phyloP scores from a whole-genome alignment of 2,329 filamentous ascomycete species.

The Curvularia sp. region DNA sequence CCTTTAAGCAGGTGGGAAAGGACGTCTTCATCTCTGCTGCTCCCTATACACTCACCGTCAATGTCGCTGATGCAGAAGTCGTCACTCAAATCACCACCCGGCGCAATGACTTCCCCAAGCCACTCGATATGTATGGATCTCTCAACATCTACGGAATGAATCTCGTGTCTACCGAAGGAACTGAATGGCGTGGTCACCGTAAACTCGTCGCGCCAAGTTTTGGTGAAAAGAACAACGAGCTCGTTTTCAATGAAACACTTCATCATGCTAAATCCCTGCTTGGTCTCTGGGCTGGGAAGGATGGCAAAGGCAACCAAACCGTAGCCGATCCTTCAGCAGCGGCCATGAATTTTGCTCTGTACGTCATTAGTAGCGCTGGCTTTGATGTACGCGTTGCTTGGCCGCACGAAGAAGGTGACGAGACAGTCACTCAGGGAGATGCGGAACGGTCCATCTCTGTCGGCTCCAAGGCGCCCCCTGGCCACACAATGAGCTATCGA shows the following conservation, averaged over 20 bases:
- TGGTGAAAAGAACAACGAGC: constrained; percentile 75
- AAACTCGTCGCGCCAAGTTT: constrained; percentile 75
- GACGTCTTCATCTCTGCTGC: constrained; percentile 72
- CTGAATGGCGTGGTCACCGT: constrained; percentile 73
- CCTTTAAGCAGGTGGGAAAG: constrained; percentile 64
- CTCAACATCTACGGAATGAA: constrained; percentile 74
- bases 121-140: constrained; percentile 64
- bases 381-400: constrained; percentile 67
- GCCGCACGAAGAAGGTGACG: constrained; percentile 64
- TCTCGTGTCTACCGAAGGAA: constrained; percentile 73
- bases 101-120: constrained; percentile 75
- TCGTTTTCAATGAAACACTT: constrained; percentile 70
- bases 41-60: constrained; percentile 61
- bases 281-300: constrained; percentile 39
- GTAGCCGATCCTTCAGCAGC: constrained; percentile 67
- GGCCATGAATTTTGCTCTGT: constrained; percentile 68
- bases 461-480: constrained; percentile 40
- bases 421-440: constrained; percentile 32
- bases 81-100: constrained; percentile 70
- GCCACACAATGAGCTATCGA: constrained; percentile 67
- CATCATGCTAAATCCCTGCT: constrained; percentile 61
- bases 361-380: constrained; percentile 71
- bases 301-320: constrained; percentile 48
- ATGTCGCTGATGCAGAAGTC: constrained; percentile 68
- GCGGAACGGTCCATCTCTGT: constrained; percentile 42